These are phyloP conservation scores for Protomyces arabidopsidicola DNA, from an alignment of 1,139 yeast genomes.

Conservation along the genomic window DNA sequence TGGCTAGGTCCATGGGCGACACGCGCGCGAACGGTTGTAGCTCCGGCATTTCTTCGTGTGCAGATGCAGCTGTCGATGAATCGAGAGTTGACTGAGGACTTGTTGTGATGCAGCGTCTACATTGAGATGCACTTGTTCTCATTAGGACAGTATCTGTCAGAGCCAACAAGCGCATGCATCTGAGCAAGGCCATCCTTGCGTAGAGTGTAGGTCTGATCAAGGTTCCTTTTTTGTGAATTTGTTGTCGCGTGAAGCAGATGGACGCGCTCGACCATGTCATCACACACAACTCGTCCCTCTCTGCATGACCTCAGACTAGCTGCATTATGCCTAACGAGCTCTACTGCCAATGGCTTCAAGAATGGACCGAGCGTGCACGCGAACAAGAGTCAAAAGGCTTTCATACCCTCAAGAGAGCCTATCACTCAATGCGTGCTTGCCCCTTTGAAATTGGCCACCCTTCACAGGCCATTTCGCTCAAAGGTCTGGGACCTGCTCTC, in stretches of 20 bases:
- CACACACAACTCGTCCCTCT: too few relatives aligned
- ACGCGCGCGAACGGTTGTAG: slow-evolving; percentile 1
- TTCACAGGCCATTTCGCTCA: slow-evolving; percentile 49
- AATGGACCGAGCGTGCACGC: slow-evolving; percentile 30
- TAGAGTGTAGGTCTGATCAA: too few relatives aligned
- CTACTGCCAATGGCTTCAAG: slow-evolving; percentile 29
- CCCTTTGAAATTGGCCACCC: slow-evolving; percentile 49
- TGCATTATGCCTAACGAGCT: slow-evolving; percentile 24
- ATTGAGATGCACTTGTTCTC: not conserved
- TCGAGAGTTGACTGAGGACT: not conserved
- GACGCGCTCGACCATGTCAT: too few relatives aligned
- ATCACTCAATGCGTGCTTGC: slow-evolving; percentile 46
- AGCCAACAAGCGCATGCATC: too few relatives aligned
- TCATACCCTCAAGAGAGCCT: slow-evolving; percentile 39
- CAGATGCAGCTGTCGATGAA: not conserved
- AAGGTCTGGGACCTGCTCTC: slow-evolving; percentile 61
- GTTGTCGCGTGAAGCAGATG: too few relatives aligned
- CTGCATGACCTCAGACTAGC: too few relatives aligned
- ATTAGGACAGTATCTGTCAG: too few relatives aligned
- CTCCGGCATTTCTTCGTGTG: not conserved
- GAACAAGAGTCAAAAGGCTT: slow-evolving; percentile 27
- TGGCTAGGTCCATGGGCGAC: slow-evolving; percentile 2
- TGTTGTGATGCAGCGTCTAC: not conserved
- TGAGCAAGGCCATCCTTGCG: too few relatives aligned
- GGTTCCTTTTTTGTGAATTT: too few relatives aligned